These are phyloP conservation scores for Calonectria crousiana DNA, from an alignment of 2,329 filamentous ascomycete species.

Conservation along the genomic window DNA sequence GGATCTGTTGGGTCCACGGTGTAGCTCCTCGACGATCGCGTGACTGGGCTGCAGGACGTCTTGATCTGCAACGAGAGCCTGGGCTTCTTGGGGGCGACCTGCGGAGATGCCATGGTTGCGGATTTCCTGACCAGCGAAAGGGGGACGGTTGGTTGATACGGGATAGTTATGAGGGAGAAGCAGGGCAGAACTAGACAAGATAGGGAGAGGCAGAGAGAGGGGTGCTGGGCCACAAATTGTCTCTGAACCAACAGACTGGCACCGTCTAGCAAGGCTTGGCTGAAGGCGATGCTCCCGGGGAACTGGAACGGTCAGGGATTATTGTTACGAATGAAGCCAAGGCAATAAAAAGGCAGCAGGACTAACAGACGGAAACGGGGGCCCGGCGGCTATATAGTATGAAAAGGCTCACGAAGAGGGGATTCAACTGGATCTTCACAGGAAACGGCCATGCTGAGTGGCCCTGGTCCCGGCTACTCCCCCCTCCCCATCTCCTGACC, in stretches of 20 bases:
- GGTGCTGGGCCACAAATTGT: conserved; percentile 1
- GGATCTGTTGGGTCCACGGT: conserved; percentile 67
- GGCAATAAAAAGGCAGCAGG: conserved; percentile 31
- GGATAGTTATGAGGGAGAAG: conserved; percentile 7
- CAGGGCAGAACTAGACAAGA: conserved; percentile 6
- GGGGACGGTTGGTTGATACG: not conserved
- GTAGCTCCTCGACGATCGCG: conserved; percentile 50
- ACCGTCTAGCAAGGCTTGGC: conserved; percentile 33
- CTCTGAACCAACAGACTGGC: conserved; percentile 36
- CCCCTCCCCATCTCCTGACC: conserved; percentile 2
- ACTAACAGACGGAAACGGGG: conserved; percentile 40
- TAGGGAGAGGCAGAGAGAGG: conserved; percentile 14
- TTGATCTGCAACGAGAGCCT: conserved; percentile 69
- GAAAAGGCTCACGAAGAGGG: conserved; percentile 21
- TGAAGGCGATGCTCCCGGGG: conserved; percentile 36
- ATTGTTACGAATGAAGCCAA: conserved; percentile 33
- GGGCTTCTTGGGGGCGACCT: conserved; percentile 61
- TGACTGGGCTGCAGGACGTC: conserved; percentile 52
- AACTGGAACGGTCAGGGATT: conserved; percentile 42
- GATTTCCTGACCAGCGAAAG: conserved; percentile 11
- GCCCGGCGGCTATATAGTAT: conserved; percentile 45
- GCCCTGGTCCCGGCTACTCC: conserved; percentile 22
- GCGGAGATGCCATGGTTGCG: conserved; percentile 52
- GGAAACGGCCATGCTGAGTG: conserved; percentile 22
- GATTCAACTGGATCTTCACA: conserved; percentile 28